A percentile compares a stretch with the other conserved stretches of the same genome.
Evolutionary conservation across 106 monocot genomes (phyloP).

Genomic region (Dendrobium chrysotoxum): DNA sequence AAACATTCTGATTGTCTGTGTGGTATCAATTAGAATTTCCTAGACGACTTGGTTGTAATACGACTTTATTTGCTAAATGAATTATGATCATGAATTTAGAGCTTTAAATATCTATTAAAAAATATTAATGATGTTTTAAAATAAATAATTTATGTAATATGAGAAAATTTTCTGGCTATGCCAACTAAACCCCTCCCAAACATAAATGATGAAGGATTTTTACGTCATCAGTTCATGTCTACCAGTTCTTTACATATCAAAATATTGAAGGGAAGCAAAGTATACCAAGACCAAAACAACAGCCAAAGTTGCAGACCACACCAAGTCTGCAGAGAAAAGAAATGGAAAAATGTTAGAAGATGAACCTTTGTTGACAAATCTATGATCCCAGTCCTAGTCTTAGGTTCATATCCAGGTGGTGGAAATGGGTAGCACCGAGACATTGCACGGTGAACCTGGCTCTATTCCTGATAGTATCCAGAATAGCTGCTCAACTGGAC

Average conservation of each 20-base stretch:
- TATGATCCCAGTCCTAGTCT: not conserved
- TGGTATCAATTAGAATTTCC: too few species aligned
- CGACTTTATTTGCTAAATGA: too few species aligned
- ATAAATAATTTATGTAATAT: too few species aligned
- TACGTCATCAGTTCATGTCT: too few species aligned
- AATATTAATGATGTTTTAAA: too few species aligned
- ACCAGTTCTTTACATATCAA: not conserved
- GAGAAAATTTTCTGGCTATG: too few species aligned
- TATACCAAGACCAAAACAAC: not conserved
- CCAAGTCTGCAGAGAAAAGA: not conserved
- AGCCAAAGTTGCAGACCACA: not conserved
- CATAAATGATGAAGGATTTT: not conserved
- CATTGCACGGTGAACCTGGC: conserved; percentile 6
- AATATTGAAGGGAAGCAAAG: not conserved
- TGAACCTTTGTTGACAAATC: conserved; percentile 16
- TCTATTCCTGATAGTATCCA: not conserved
- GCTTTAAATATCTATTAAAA: too few species aligned
- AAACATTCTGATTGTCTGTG: too few species aligned
- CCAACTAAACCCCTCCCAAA: not conserved
- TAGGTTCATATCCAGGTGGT: conserved; percentile 13
- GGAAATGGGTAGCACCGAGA: conserved; percentile 20
- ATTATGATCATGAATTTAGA: too few species aligned
- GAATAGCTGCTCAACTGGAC: not conserved
- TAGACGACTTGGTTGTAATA: too few species aligned
- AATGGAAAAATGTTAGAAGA: not conserved